Evolutionary conservation across 2,329 filamentous ascomycete genomes (phyloP), one percentile per base, ranked within the genome.

Genomic region (Scolecobasidium constrictum): DNA sequence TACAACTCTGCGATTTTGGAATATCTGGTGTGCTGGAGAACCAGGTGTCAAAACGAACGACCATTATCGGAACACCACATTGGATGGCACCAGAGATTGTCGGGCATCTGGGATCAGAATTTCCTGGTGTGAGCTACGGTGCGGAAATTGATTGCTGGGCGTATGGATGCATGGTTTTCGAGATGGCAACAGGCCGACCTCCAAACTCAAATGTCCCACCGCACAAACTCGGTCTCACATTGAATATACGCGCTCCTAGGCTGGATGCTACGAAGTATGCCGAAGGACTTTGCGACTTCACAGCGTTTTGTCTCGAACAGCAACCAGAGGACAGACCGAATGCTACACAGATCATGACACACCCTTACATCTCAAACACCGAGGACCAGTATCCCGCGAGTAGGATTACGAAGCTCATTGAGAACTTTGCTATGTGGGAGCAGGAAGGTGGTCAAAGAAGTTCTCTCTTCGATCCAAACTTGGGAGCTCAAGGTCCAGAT

Each of bases 1-100:
- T 92, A 5, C 85, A 92, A 58, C 72, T 92, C 23, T 87, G 84
- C 56, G 85, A 92, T 56, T 92, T 92, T 58, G 85, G 86, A 49
- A 83, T 92, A 38, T 83, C 85, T 21, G 83, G 82, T 35, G 76
- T 86, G 37, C 75, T 88, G 44, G 83, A 88, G 56, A 81, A 72
- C 34, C 81, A 83, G 50, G 72, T 79, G 43, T 79, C 83, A 52
- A 92, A 92, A 62, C 71, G 84, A 42, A 81, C 81, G 3, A 90
- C 85, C 1, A 81, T 90, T 38, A 83, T 90, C 44, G 85, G 85
- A 17, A 92, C 86, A 0, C 81, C 81, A 3, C 79, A 88, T 59
- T 92, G 84, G 82, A 88, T 92, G 84, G 83, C 86, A 0, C 83
- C 82, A 0, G 86, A 92, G 53, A 69, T 90, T 11, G 80, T 69